These are phyloP conservation scores for Rhodotorula sphaerocarpa DNA, from an alignment of 768 basidiomycete species.

Conservation along the genomic window DNA sequence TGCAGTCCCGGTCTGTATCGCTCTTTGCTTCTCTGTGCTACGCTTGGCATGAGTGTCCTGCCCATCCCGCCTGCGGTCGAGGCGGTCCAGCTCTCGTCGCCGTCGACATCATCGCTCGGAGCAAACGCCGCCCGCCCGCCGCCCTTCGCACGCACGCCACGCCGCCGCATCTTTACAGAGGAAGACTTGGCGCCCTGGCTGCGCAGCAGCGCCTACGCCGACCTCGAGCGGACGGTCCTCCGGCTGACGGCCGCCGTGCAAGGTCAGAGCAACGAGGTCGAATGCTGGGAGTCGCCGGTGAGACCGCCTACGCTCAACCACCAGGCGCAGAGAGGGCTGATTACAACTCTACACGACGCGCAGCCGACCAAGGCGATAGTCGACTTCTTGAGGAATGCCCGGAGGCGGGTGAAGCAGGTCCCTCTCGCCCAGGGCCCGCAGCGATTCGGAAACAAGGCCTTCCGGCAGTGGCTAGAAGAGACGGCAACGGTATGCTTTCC, in stretches of 20 bases:
- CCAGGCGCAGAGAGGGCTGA: too few relatives aligned
- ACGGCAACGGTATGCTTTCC: slow-evolving; percentile 57
- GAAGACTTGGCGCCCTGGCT: slow-evolving; percentile 76
- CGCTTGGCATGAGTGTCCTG: too few relatives aligned
- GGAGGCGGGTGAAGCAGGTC: slow-evolving; percentile 69
- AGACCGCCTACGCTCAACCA: too few relatives aligned
- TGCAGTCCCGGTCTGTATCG: too few relatives aligned
- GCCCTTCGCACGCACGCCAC: background rate
- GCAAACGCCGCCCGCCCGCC: too few relatives aligned
- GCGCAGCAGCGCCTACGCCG: slow-evolving; percentile 57
- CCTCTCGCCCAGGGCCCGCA: slow-evolving; percentile 53
- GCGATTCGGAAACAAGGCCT: slow-evolving; percentile 68
- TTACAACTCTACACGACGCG: too few relatives aligned
- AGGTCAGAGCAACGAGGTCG: slow-evolving; percentile 63
- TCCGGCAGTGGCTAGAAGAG: slow-evolving; percentile 70
- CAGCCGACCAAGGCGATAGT: slow-evolving; percentile 47
- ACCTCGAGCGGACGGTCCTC: slow-evolving; percentile 61
- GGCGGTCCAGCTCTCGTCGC: too few relatives aligned
- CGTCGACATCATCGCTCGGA: background rate
- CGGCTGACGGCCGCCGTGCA: slow-evolving; percentile 64
- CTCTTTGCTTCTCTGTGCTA: too few relatives aligned
- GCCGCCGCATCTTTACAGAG: slow-evolving; percentile 55
- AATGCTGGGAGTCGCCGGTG: slow-evolving; percentile 51
- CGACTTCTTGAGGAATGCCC: slow-evolving; percentile 58
- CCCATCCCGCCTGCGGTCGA: too few relatives aligned